Evolutionary conservation across 2,329 filamentous ascomycete species (phyloP).

Genomic region (Talaromyces islandicus): DNA sequence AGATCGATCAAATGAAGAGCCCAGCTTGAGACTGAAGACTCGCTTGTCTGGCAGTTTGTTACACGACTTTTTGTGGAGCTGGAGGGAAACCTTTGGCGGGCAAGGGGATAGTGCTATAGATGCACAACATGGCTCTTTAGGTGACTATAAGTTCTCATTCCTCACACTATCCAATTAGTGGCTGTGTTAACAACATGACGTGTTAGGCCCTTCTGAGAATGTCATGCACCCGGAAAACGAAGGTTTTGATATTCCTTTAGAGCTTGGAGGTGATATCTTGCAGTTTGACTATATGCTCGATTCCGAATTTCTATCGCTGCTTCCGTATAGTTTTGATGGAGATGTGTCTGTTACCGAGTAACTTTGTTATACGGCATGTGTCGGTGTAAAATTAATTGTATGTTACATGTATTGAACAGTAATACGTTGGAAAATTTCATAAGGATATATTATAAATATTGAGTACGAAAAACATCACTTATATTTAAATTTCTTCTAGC

Average conservation of each 20-base stretch:
- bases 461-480: neutral
- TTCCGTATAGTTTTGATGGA: slow-evolving; percentile 3
- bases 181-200: neutral
- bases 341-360: neutral
- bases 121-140: neutral
- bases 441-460: neutral
- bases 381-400: neutral
- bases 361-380: neutral
- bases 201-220: neutral
- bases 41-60: slow-evolving; percentile 14
- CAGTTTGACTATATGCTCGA: slow-evolving; percentile 12
- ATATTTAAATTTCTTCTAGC: neutral
- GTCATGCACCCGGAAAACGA: neutral
- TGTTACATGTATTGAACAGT: neutral
- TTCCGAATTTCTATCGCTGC: slow-evolving; percentile 10
- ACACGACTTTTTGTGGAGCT: slow-evolving; percentile 16
- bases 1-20: slow-evolving; percentile 8
- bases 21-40: slow-evolving; percentile 11
- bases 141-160: neutral
- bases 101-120: neutral
- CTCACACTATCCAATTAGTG: no score
- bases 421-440: neutral
- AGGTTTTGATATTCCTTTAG: neutral
- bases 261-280: neutral
- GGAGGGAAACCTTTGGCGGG: slow-evolving; percentile 15